These are phyloP conservation scores for Thymus mandschuricus DNA, from an alignment of 257 asterid species.

Conservation along the genomic window DNA sequence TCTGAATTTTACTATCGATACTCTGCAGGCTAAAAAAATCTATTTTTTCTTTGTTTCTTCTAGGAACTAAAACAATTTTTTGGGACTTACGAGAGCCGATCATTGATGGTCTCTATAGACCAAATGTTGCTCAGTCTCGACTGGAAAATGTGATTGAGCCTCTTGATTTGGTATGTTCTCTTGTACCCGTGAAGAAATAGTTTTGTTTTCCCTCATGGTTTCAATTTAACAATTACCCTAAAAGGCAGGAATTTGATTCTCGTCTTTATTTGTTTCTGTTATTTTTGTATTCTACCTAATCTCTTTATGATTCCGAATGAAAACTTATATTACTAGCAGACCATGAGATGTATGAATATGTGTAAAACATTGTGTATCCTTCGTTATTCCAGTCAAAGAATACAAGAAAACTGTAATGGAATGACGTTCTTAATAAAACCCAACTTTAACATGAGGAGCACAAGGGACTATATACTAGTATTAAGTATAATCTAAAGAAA, in stretches of 20 bases:
- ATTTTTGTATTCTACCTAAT: neutral
- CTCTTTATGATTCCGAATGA: too few relatives aligned
- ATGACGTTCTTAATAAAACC: neutral
- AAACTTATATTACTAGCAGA: too few relatives aligned
- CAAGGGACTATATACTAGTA: neutral
- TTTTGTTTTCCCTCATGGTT: neutral
- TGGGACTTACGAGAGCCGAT: constrained; percentile 93
- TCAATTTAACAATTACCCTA: neutral
- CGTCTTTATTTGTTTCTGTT: neutral
- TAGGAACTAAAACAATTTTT: constrained; percentile 87
- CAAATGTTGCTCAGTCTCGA: constrained; percentile 79
- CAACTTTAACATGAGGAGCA: neutral
- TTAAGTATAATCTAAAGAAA: neutral
- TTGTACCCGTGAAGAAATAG: constrained; percentile 4
- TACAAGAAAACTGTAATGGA: neutral
- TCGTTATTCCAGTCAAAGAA: neutral
- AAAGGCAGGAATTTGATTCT: neutral
- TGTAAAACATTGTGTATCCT: neutral
- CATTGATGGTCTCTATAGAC: constrained; percentile 82
- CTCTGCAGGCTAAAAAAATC: constrained; percentile 18
- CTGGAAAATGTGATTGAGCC: constrained; percentile 80
- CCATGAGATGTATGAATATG: too few relatives aligned
- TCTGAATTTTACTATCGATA: constrained; percentile 13
- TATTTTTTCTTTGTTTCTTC: constrained; percentile 11
- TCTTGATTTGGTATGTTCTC: constrained; percentile 74